Evolutionary conservation across 352 stramenopile genomes (phyloP).

Genomic region (Phytopythium helicoides): DNA sequence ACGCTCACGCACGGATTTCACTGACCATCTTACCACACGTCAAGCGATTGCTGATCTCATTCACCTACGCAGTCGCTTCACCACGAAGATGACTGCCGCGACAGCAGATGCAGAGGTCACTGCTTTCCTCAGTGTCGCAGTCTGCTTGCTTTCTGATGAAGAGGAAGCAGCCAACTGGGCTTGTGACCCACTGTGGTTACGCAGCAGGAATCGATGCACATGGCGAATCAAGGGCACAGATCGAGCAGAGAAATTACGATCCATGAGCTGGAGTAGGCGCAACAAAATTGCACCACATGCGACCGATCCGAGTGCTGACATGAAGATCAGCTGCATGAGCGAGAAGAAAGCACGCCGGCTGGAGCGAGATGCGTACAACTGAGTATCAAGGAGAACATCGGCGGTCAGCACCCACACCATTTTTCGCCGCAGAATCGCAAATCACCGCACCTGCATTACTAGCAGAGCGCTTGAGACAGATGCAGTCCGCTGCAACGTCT

Average conservation of each 20-base stretch:
- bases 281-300: constrained; percentile 56
- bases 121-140: constrained; percentile 14
- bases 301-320: constrained; percentile 65
- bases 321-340: constrained; percentile 52
- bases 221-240: constrained; percentile 35
- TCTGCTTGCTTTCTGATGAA: constrained; percentile 7
- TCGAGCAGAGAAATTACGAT: constrained; percentile 23
- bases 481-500: constrained; percentile 62
- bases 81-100: constrained; percentile 28
- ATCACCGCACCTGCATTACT: constrained; percentile 58
- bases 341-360: constrained; percentile 60
- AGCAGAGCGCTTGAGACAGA: constrained; percentile 68
- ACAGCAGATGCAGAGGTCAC: constrained; percentile 41
- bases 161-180: constrained; percentile 14
- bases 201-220: constrained; percentile 36
- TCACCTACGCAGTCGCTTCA: constrained; percentile 25
- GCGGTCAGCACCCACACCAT: no score
- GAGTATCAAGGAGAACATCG: background rate
- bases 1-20: background rate
- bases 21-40: background rate
- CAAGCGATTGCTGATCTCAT: background rate
- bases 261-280: constrained; percentile 47
- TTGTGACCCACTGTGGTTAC: constrained; percentile 18
- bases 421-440: no score
- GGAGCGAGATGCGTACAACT: constrained; percentile 65